Evolutionary conservation across 768 basidiomycete species (phyloP).

Genomic region (Roridomyces roridus): DNA sequence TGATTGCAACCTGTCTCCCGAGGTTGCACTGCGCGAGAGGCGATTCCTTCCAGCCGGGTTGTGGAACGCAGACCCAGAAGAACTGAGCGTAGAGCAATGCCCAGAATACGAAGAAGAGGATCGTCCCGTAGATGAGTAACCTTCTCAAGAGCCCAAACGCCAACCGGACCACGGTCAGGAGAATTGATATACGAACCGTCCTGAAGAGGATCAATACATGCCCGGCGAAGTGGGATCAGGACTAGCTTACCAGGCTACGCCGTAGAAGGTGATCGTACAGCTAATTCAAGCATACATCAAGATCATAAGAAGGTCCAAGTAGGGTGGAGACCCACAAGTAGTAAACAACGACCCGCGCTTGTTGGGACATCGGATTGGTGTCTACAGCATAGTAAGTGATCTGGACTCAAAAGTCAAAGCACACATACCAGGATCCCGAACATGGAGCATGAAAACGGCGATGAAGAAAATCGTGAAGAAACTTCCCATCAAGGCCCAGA

Average conservation of each 20-base stretch:
- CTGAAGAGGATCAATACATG: constrained; percentile 20
- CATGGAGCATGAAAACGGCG: background rate
- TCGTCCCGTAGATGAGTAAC: constrained; percentile 30
- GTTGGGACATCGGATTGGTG: too few relatives aligned
- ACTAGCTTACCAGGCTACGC: constrained; percentile 33
- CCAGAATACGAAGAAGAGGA: constrained; percentile 28
- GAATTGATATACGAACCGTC: constrained; percentile 45
- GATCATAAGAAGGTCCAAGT: background rate
- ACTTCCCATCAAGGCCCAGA: background rate
- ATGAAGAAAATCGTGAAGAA: background rate
- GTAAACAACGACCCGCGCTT: too few relatives aligned
- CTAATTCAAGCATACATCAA: background rate
- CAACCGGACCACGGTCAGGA: constrained; percentile 48
- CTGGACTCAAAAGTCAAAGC: too few relatives aligned
- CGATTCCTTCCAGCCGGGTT: constrained; percentile 30
- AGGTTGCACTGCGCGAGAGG: constrained; percentile 44
- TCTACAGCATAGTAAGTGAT: too few relatives aligned
- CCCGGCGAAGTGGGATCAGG: too few relatives aligned
- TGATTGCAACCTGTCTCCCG: constrained; percentile 46
- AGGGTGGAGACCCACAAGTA: too few relatives aligned
- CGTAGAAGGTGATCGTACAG: constrained; percentile 28
- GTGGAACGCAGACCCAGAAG: constrained; percentile 38
- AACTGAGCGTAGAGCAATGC: constrained; percentile 42
- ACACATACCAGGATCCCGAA: background rate
- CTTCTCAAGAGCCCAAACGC: constrained; percentile 29